Base-by-base conservation (phyloP, 2,329 filamentous ascomycete genomes). In the Lasiodiplodia gonubiensis region DNA sequence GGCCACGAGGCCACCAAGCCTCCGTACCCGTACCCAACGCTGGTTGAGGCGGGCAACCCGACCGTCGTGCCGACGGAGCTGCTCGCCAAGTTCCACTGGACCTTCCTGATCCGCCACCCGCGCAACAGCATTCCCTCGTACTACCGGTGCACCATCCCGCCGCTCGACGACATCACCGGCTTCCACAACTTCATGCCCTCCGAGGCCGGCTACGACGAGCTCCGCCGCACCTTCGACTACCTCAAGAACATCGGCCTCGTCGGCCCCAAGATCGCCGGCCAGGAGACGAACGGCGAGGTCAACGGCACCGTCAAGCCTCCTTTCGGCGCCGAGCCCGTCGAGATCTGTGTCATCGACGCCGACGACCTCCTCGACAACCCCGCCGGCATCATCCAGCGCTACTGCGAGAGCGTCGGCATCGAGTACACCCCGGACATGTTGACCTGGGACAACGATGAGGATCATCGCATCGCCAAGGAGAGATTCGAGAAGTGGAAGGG, bases 401-500 rank as follows among this genome's bases (percentile, higher is more conserved):
- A 93, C 80, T 98, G 94, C 82, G 86, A 89, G 71, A 90, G 89
- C 72, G 92, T 93, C 16, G 93, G 90, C 30, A 85, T 97, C 68
- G 86, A 91, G 18, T 99, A 90, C 79, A 82, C 83, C 53, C 87
- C 88, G 0, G 83, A 87, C 16, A 97, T 98, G 94, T 84, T 99
- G 70, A 84, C 86, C 68, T 98, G 95, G 95, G 87, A 91, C 70
- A 88, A 90, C 33, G 88, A 90, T 64, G 90, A 91, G 70, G 89
- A 90, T 73, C 89, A 93, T 72, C 73, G 81, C 63, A 83, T 86
- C 69, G 94, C 94, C 3, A 84, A 86, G 71, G 85, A 88, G 70
- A 89, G 89, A 21, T 98, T 98, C 81, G 93, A 94, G 81, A 98
- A 99, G 83, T 98, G 95, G 95, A 91, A 89, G 72, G 95, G 95